Evolutionary conservation across 2,329 filamentous ascomycete species (phyloP), one percentile per base, ranked within the genome.

Genomic region (Calonectria crousiana): DNA sequence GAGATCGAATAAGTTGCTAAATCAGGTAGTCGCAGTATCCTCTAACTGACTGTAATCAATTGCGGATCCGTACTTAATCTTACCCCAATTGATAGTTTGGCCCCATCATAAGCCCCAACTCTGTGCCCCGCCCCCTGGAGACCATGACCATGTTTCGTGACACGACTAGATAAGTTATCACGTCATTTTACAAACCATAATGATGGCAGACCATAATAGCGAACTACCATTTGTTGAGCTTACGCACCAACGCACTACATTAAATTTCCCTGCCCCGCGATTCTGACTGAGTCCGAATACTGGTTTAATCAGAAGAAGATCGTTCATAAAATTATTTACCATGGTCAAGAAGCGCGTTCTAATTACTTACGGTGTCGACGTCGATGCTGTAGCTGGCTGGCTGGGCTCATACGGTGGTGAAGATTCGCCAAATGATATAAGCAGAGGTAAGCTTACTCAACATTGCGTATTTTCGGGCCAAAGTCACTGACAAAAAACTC

Each of bases 311-410:
- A 23, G 16, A 34, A 14, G 10, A 26, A n/a, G 28, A 30, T 11
- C 11, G 44, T 53, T 32, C 20, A 32, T 30, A 16, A 36, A 16
- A 36, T n/a, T 41, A 49, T 76, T 26, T 10, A 65, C 3, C 10
- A 84, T 84, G 83, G 82, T 78, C 64, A 84, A 84, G 77, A 84
- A 84, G 77, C 81, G 83, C 13, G 83, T 84, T 75, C 81, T 84
- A 58, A 79, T 83, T 34, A 87, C 90, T 77, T 94, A 94, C 78
- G 92, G 93, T 3, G 92, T 95, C 30, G 93, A 95, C 75, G 92
- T 95, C 32, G 93, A 95, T 76, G 93, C 93, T n/a, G 92, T 95
- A 2, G 91, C 93, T 1, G 93, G 93, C 11, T 95, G 93, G 94
- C 86, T 95, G 0, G 93, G 93, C 0, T 93, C 91, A 0, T 95